Evolutionary conservation across 2,329 filamentous ascomycete species (phyloP), one percentile per base, ranked within the genome.

Genomic region (Ambrosiella xylebori): DNA sequence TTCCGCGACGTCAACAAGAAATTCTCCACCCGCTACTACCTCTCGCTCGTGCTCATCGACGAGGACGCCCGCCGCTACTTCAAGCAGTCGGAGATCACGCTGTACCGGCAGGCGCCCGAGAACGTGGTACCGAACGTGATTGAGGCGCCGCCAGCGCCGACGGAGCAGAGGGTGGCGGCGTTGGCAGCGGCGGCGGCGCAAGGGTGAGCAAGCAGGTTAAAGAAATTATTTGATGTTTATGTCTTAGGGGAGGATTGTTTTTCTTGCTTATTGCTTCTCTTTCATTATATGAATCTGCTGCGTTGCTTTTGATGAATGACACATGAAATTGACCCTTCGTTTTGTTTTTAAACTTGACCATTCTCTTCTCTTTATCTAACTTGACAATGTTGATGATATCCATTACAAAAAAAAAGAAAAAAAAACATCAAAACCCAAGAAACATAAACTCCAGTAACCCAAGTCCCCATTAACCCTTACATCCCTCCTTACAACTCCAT

Each of bases 1-100:
- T 98, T 98, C 80, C 86, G 93, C 62, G 93, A 98, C 70, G 94
- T 98, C 64, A 98, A 98, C 80, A 98, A 98, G 78, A 98, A 98
- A 74, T 98, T 95, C 71, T 97, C 91, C 35, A 97, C 91, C 41
- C 80, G 93, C 66, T 98, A 98, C 73, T 98, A 98, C 73, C 80
- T 98, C 62, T 96, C 90, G 68, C 74, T 98, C 62, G 93, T 98
- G 19, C 78, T 96, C 64, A 96, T 96, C 64, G 90, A 96, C 67
- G 90, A 96, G 80, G 93, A 98, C 70, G 93, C 93, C 54, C 83
- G 93, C 65, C 82, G 93, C 65, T 98, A 98, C 74, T 98, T 98
- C 74, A 98, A 98, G 72, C 93, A 98, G 71, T 96, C 89, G 56
- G 93, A 98, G 73, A 98, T 98, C 68, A 90, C 96, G 60, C 82